Evolutionary conservation across 805 yeast species (phyloP), one percentile per base, ranked within the genome.

Genomic region (Metschnikowia koreensis): DNA sequence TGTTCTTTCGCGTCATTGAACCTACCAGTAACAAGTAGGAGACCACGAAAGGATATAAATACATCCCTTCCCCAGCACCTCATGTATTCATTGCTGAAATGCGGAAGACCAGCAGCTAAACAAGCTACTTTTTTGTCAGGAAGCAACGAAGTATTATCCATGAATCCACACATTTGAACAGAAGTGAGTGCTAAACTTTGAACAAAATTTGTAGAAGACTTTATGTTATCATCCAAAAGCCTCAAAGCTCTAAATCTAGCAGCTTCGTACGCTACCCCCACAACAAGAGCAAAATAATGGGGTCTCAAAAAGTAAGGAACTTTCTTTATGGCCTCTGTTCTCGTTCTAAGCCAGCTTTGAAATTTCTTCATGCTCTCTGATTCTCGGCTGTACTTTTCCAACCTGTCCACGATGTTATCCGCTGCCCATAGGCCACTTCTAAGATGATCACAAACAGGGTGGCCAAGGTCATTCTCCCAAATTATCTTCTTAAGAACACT

Each of bases 61-160:
- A 91, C 96, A 69, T 93, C 99, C 64, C 99, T 81, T 22, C 99
- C 99, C 99, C 99, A 93, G 66, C 97, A 90, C 67, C 99, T 80
- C 97, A 93, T 91, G 68, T 87, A 92, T 57, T 87, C 90, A 52
- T 80, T 81, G 65, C 94, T 85, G 71, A 93, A 93, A 69, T 91
- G 97, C 1, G 99, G 99, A 54, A 93, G 77, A 1, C 98, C 99
- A 1, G 99, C 99, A 13, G 98, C 97, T 81, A 93, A 76, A 40
- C 89, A 81, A 1, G 96, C 87, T 13, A 83, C 79, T 41, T 76
- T 70, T 10, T 75, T 70, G 39, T 71, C 72, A 1, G 98, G 96
- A 28, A 76, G 70, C 48, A 94, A 75, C 0, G 97, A 88, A 0
- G 97, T 89, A 26, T 83, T 81, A 43, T 82, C 77, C 80, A 86